Conservation (phyloP, 352 stramenopile species). For the Globisporangium radiosum region DNA sequence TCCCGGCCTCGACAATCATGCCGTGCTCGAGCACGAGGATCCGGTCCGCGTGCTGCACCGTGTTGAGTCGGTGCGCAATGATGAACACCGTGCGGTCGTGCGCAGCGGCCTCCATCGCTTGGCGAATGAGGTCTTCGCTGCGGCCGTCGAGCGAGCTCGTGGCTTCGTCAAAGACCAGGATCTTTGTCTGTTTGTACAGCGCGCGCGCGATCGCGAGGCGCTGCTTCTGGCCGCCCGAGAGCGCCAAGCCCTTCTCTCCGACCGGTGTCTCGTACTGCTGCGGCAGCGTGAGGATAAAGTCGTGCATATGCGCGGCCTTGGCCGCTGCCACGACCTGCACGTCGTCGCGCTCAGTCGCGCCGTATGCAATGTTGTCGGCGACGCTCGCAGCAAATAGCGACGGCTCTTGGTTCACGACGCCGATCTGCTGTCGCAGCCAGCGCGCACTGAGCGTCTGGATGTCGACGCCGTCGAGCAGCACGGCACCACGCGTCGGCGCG, state of each 20-base stretch:
- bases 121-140: slow-evolving; percentile 76
- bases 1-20: slow-evolving; percentile 67
- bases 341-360: slow-evolving; percentile 40
- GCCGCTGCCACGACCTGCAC: slow-evolving; percentile 49
- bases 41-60: slow-evolving; percentile 76
- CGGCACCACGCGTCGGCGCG: slow-evolving; percentile 38
- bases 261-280: slow-evolving; percentile 96
- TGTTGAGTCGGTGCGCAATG: slow-evolving; percentile 82
- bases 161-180: slow-evolving; percentile 81
- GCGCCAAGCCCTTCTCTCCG: slow-evolving; percentile 94
- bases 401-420: slow-evolving; percentile 84
- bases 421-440: slow-evolving; percentile 80
- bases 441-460: slow-evolving; percentile 55
- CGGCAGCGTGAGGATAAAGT: slow-evolving; percentile 80
- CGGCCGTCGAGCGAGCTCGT: slow-evolving; percentile 78
- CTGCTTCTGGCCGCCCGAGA: slow-evolving; percentile 97
- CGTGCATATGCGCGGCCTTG: slow-evolving; percentile 68
- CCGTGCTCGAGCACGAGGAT: slow-evolving; percentile 84
- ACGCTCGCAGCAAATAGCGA: slow-evolving; percentile 79
- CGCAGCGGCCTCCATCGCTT: slow-evolving; percentile 49
- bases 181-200: slow-evolving; percentile 75
- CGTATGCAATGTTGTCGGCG: slow-evolving; percentile 86
- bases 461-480: slow-evolving; percentile 71
- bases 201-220: slow-evolving; percentile 81
- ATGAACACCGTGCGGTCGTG: slow-evolving; percentile 77